Evolutionary conservation across 768 basidiomycete genomes (phyloP).

Genomic region (Agrocybe pediades): DNA sequence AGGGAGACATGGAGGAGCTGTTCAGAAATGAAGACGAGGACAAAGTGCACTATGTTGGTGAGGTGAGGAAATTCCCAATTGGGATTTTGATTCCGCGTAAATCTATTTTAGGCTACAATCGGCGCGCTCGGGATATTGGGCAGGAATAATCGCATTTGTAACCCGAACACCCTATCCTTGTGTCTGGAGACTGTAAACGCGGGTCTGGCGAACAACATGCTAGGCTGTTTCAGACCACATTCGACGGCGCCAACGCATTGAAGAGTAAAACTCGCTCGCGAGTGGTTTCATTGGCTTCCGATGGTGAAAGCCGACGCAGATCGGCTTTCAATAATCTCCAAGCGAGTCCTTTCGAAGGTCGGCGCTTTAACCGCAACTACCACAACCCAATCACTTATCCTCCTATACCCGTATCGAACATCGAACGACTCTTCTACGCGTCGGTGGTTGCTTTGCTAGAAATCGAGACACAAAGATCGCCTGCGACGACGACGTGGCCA

Average conservation of each 20-base stretch:
- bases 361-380: no score
- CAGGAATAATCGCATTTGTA: conserved; percentile 25
- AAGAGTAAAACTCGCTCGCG: conserved; percentile 15
- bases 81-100: no score
- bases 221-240: conserved; percentile 10
- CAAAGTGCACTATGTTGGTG: no score
- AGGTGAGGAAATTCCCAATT: no score
- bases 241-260: conserved; percentile 11
- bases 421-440: no score
- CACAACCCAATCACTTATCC: no score
- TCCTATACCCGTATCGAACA: no score
- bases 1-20: conserved; percentile 22
- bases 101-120: conserved; percentile 30
- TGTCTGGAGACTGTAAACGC: conserved; percentile 31
- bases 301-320: conserved; percentile 25
- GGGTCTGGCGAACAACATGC: conserved; percentile 26
- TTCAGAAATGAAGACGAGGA: no score
- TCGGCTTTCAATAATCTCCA: conserved; percentile 18
- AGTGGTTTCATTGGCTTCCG: conserved; percentile 22
- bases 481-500: no score
- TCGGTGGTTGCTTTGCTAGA: no score
- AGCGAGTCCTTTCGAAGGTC: no score
- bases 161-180: conserved; percentile 22
- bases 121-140: conserved; percentile 27
- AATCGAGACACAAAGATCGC: no score